Conservation (phyloP, 1,139 yeast species). For the Pneumocystis oryctolagi region DNA sequence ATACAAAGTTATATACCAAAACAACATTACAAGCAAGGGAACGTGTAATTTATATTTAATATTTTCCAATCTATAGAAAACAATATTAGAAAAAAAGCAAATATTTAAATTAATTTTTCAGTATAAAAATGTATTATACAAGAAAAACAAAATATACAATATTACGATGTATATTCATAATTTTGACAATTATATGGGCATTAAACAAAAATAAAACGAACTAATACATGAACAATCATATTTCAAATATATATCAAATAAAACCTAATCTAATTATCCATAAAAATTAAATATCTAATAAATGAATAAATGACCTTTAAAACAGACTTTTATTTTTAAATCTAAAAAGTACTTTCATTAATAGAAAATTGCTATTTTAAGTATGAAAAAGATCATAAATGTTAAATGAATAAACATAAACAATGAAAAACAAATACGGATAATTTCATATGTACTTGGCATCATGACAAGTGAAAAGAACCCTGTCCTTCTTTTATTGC, state of each 20-base stretch:
- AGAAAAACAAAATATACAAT: too few species aligned
- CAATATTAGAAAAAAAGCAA: too few species aligned
- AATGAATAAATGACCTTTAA: background rate
- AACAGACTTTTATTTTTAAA: background rate
- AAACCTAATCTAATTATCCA: background rate
- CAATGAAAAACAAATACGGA: background rate
- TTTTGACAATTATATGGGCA: background rate
- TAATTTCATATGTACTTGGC: background rate
- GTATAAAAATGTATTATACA: too few species aligned
- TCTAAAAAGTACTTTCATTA: background rate
- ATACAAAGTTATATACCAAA: background rate
- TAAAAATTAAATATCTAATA: background rate
- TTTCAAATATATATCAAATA: background rate
- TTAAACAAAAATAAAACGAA: background rate
- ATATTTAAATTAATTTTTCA: too few species aligned
- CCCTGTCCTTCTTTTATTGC: constrained; percentile 85
- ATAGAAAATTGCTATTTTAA: background rate
- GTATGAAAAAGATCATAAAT: background rate
- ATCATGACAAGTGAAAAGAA: constrained; percentile 60
- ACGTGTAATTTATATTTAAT: too few species aligned
- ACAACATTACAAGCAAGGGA: too few species aligned
- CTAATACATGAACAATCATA: background rate
- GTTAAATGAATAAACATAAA: background rate
- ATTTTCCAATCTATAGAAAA: too few species aligned
- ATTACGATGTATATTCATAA: too few species aligned